Evolutionary conservation across 495 filamentous ascomycete genomes (phyloP), one percentile per base, ranked within the genome.

Genomic region (Hyphodiscus hymeniophilus): DNA sequence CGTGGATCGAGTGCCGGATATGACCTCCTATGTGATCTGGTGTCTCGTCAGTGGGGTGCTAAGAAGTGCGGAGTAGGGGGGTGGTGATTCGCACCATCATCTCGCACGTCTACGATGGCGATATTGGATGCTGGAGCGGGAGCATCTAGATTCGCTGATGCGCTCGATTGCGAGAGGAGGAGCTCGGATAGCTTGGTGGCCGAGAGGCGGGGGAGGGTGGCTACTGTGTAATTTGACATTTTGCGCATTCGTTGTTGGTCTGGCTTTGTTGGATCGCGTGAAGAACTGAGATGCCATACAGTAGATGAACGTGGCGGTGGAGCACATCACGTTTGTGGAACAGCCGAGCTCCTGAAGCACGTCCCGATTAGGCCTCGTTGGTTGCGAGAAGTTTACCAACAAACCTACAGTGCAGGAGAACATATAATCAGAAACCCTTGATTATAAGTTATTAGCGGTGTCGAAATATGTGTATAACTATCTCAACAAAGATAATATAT

Each of bases 1-100:
- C 74, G 71, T 95, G 86, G 28, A 72, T 74, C 16, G 84, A 85
- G 30, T 65, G 65, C 34, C 72, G 72, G 68, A 98, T 98, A 70
- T 98, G 92, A 49, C 92, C 92, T 57, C 92, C 92, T 45, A 96
- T 73, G 68, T 94, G 83, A 60, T 98, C 92, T 87, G 48, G 38
- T n/a, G 28, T 7, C 28, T 46, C 13, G 34, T 39, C 22, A 30
- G 36, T 15, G 11, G 20, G 7, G 3, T 32, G 17, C 21, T 44
- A 23, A 40, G 33, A 3, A 26, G 3, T 28, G 18, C 15, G n/a
- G 8, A 45, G 36, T 51, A 33, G 33, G 32, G 40, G 7, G 47
- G 45, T 22, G 26, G 21, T 0, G 20, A 13, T 3, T 42, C 66
- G 28, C 63, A 84, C 83, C 84, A 39, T 79, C 80, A 66, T 92